Base-by-base conservation (phyloP, 1,139 yeast genomes). In the Zygoascus meyerae region DNA sequence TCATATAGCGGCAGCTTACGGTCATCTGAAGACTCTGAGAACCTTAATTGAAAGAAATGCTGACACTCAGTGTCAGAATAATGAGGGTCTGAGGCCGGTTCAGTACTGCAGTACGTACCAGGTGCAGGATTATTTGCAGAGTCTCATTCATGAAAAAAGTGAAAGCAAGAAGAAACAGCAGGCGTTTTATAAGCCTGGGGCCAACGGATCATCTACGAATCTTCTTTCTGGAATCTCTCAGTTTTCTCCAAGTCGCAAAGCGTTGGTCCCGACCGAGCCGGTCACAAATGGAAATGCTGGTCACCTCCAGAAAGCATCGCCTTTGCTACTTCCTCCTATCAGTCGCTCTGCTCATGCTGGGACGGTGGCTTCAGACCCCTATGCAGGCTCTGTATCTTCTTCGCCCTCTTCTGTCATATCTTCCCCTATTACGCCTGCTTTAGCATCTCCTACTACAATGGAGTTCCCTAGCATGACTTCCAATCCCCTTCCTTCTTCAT, bases 1-100 rank as follows among this genome's bases (percentile, higher is more conserved):
- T 29, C 97, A 90, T 63, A 66, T 84, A 16, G 87, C 95, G 7
- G 79, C 89, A 56, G 86, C 86, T 52, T 81, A 76, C 59, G 95
- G 95, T 3, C 78, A 79, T 52, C 60, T 77, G 21, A 78, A 78
- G 42, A 83, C 94, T 49, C 67, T 86, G 46, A 75, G 79, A 50
- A 71, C 80, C 18, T 66, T 90, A 33, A 63, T 85, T 1, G 72
- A 71, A 36, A 73, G 77, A 35, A 68, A 73, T 29, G 79, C 79
- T 1, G 73, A 76, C 47, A 70, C 72, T 31, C 68, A 70, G 14
- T 63, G 74, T 15, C 68, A 72, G 40, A 89, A 89, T 62, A 64
- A 66, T 6, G 73, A 74, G 33, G 89, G 89, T 2, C 83, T 94
- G 83, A 68, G 72, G 10, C 92, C 96, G 0, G 66, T 74, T 12